phyloP scores from a whole-genome alignment of 768 basidiomycete species.

The Tephrocybe sp. region DNA sequence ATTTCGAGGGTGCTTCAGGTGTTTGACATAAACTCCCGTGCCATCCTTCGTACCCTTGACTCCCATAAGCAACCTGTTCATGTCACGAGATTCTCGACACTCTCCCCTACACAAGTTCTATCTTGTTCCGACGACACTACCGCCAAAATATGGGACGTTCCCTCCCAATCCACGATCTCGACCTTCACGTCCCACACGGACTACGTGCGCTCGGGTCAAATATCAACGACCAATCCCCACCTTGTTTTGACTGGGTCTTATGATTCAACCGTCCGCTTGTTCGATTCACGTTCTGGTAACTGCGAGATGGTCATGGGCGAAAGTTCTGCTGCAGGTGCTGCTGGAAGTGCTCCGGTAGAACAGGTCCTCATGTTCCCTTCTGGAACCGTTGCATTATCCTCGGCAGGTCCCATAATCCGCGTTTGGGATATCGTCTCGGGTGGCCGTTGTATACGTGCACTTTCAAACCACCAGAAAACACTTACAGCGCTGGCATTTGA shows the following conservation, averaged over 20 bases:
- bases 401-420: conserved; percentile 89
- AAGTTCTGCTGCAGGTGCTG: conserved; percentile 26
- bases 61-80: conserved; percentile 97
- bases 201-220: conserved; percentile 92
- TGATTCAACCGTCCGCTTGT: conserved; percentile 86
- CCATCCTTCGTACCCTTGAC: conserved; percentile 89
- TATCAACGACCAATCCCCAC: conserved; percentile 80
- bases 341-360: conserved; percentile 71
- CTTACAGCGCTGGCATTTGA: conserved; percentile 88
- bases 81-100: conserved; percentile 87
- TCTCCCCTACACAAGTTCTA: conserved; percentile 79
- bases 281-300: conserved; percentile 80
- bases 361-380: conserved; percentile 92
- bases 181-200: conserved; percentile 90
- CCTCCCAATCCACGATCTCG: conserved; percentile 75
- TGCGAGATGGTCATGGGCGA: conserved; percentile 83
- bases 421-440: conserved; percentile 96
- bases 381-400: conserved; percentile 81
- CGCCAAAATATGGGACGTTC: conserved; percentile 92
- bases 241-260: conserved; percentile 93
- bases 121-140: conserved; percentile 98
- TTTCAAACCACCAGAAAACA: conserved; percentile 99
- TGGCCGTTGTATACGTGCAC: conserved; percentile 82
- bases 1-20: conserved; percentile 63
- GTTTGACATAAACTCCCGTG: conserved; percentile 92